Evolutionary conservation across 176 grass and related monocot species (phyloP).

Genomic region (Thinopyrum elongatum): DNA sequence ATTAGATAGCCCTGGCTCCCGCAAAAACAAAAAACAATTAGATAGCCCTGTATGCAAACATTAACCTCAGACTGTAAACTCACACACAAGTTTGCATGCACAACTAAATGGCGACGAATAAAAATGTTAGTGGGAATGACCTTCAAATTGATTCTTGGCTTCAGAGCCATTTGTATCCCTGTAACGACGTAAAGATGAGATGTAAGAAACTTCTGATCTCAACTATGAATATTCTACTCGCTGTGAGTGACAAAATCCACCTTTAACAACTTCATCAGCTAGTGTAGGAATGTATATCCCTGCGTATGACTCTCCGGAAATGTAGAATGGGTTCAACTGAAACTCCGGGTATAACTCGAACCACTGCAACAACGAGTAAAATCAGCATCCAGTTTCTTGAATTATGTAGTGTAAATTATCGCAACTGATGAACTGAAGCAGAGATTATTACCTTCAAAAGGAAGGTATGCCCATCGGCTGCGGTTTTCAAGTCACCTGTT

Average conservation of each 20-base stretch:
- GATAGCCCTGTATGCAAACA: constrained; percentile 60
- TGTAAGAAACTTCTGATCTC: not conserved
- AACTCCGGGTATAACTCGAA: constrained; percentile 71
- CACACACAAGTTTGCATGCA: not conserved
- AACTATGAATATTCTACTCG: not conserved
- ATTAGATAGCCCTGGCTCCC: constrained; percentile 76
- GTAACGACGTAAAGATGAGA: not conserved
- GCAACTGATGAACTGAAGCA: not conserved
- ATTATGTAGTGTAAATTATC: not conserved
- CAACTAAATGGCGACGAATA: not conserved
- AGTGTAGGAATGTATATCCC: constrained; percentile 84
- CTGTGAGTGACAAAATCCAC: constrained; percentile 18
- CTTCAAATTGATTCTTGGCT: constrained; percentile 80
- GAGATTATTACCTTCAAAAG: constrained; percentile 60
- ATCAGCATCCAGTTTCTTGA: not conserved
- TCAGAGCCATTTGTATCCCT: constrained; percentile 49
- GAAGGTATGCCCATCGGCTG: constrained; percentile 75
- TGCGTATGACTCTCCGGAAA: constrained; percentile 85
- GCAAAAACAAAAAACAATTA: constrained; percentile 32
- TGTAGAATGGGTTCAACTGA: constrained; percentile 73
- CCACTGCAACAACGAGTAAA: constrained; percentile 54
- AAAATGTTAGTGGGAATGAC: constrained; percentile 22
- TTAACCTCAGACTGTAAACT: not conserved
- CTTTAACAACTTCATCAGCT: constrained; percentile 70
- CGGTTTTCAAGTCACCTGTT: constrained; percentile 80